A percentile compares a stretch with the other conserved stretches of the same genome.
Evolutionary conservation across 768 basidiomycete genomes (phyloP).

Genomic region (Auriculariales sp.): DNA sequence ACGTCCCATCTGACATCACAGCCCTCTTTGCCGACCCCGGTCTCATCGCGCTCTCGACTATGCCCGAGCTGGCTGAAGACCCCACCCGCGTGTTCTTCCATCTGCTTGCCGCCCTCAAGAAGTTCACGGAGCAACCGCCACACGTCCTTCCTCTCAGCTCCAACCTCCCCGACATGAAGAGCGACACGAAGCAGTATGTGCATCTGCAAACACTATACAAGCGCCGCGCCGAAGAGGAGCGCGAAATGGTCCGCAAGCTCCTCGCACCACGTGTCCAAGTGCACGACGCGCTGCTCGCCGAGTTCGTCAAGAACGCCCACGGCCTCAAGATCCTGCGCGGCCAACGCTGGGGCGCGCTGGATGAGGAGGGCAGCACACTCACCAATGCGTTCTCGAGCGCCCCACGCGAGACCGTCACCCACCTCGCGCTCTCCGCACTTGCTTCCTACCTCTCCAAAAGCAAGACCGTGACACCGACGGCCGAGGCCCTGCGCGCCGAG

Average conservation of each 20-base stretch:
- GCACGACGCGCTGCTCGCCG: conserved; percentile 41
- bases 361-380: conserved; percentile 32
- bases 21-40: conserved; percentile 49
- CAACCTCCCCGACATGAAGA: conserved; percentile 91
- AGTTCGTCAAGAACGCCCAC: conserved; percentile 72
- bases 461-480: conserved; percentile 23
- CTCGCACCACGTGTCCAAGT: conserved; percentile 21
- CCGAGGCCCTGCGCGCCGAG: conserved; percentile 37
- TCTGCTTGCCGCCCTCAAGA: conserved; percentile 57
- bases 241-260: conserved; percentile 24
- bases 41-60: conserved; percentile 27
- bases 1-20: conserved; percentile 52
- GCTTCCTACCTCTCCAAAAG: conserved; percentile 15
- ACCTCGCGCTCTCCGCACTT: conserved; percentile 61
- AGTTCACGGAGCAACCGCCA: conserved; percentile 40
- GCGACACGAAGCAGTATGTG: conserved; percentile 72
- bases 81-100: conserved; percentile 60
- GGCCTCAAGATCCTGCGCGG: conserved; percentile 53
- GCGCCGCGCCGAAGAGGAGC: conserved; percentile 56
- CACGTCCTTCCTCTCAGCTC: conserved; percentile 70
- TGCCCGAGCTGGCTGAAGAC: no score
- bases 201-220: conserved; percentile 79
- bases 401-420: conserved; percentile 49
- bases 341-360: conserved; percentile 41
- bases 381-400: conserved; percentile 24